Percentiles rank a stretch among this genome's conserved stretches.
phyloP scores from a whole-genome alignment of 2,329 filamentous ascomycete species.

The Lojkania enalia region DNA sequence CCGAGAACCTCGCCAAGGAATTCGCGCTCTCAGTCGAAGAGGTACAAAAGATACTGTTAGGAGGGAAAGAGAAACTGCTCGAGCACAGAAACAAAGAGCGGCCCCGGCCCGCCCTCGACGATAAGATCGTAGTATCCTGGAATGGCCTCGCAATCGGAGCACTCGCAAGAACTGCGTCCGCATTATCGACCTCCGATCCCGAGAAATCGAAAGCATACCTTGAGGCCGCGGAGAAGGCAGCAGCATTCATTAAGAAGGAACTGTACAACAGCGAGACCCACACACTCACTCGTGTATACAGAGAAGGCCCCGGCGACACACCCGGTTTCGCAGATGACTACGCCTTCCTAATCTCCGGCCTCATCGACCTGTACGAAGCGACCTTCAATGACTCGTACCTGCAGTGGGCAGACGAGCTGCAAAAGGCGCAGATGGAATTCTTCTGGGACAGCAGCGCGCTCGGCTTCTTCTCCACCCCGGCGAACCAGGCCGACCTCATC shows the following conservation, averaged over 20 bases:
- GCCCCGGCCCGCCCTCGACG: conserved; percentile 76
- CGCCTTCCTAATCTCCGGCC: conserved; percentile 80
- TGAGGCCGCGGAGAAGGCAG: conserved; percentile 67
- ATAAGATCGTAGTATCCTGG: conserved; percentile 85
- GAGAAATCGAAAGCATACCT: conserved; percentile 65
- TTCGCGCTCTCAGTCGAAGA: conserved; percentile 73
- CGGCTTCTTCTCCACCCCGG: conserved; percentile 74
- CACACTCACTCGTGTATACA: conserved; percentile 74
- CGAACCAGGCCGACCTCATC: conserved; percentile 68
- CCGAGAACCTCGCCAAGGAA: conserved; percentile 70
- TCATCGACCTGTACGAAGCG: conserved; percentile 81
- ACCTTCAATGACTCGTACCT: conserved; percentile 77
- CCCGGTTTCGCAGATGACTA: conserved; percentile 92
- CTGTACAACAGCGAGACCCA: conserved; percentile 69
- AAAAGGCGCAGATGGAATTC: conserved; percentile 72
- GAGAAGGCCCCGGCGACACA: conserved; percentile 65
- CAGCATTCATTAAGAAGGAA: conserved; percentile 70
- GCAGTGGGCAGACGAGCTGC: conserved; percentile 78
- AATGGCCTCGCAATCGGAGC: conserved; percentile 87
- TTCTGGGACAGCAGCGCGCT: conserved; percentile 70
- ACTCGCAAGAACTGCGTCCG: conserved; percentile 73
- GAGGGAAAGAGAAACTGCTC: conserved; percentile 69
- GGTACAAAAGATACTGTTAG: conserved; percentile 67
- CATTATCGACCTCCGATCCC: conserved; percentile 64
- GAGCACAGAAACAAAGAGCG: conserved; percentile 74